Evolutionary conservation across 2,329 filamentous ascomycete genomes (phyloP).

Genomic region (Alternaria atra): DNA sequence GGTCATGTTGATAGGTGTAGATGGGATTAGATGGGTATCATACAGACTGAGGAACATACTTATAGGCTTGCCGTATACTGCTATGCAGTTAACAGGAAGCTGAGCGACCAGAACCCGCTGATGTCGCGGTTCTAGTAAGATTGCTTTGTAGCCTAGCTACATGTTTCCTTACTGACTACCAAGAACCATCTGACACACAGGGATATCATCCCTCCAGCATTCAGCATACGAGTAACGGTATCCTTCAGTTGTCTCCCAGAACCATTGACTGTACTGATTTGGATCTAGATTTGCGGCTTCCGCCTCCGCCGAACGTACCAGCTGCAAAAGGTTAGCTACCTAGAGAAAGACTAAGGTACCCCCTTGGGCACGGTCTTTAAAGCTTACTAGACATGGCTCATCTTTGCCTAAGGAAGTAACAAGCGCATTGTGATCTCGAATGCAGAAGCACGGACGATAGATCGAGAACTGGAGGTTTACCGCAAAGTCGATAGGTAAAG

Average conservation of each 20-base stretch:
- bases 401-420: not conserved
- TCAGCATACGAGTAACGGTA: slow-evolving; percentile 5
- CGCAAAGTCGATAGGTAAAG: slow-evolving; percentile 1
- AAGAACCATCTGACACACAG: slow-evolving; percentile 1
- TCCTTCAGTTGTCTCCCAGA: slow-evolving; percentile 2
- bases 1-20: too few species aligned
- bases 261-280: slow-evolving; percentile 1
- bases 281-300: not conserved
- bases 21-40: not conserved
- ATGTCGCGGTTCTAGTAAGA: not conserved
- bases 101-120: not conserved
- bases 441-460: slow-evolving; percentile 3
- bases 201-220: slow-evolving; percentile 1
- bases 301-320: slow-evolving; percentile 1
- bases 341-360: not conserved
- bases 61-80: not conserved
- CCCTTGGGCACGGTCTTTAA: not conserved
- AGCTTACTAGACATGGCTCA: slow-evolving; percentile 1
- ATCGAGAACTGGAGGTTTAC: slow-evolving; percentile 1
- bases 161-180: not conserved
- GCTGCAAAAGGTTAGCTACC: not conserved
- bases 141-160: slow-evolving; percentile 1
- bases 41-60: not conserved
- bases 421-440: slow-evolving; percentile 3
- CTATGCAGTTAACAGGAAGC: not conserved